Base-by-base conservation (phyloP, 208 protist genomes). In the Leishmania tarentolae region DNA sequence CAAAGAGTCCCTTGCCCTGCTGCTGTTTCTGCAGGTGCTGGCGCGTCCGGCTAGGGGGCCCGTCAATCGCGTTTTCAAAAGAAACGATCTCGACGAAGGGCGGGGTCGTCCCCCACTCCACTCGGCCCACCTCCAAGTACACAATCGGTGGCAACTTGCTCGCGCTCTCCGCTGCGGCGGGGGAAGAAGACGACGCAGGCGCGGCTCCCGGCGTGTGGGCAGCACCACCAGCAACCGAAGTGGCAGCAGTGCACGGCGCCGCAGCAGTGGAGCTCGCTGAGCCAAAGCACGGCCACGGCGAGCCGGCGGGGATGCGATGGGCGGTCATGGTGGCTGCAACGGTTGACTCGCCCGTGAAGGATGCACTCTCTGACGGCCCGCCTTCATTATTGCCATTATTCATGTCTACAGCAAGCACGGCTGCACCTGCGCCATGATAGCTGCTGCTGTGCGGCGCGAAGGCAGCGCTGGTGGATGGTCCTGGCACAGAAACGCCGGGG, bases 41-140 rank as follows among this genome's bases (percentile, higher is more conserved):
- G n/a, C 40, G 56, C 50, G 78, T 66, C 71, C 75, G 52, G 65
- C 80, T 80, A 19, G 78, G 80, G 24, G 78, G 84, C 0, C 80
- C 84, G 56, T 84, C 80, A 17, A 66, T 78, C 8, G 93, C 93
- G 69, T 95, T 87, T 52, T 94, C 87, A 47, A 97, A 87, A 21
- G 82, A 87, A 6, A 95, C 79, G 24, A 95, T 65, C 61, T 97
- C 91, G 17, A 97, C 63, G 71, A 93, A 95, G 2, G 93, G 93
- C 21, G 93, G 87, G 0, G 84, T 86, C 53, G 80, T 92, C 19
- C 93, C 93, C 93, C 93, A 97, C 75, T 93, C 87, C 17, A 97
- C 79, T 46, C 65, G 80, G 40, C 86, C 77, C 21, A 97, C 84
- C 52, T 86, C 74, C 31, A 97, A 59, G 70, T 88, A 92, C 57